Base-by-base conservation (phyloP, 495 filamentous ascomycete genomes). In the Penicillium longicatenatum region DNA sequence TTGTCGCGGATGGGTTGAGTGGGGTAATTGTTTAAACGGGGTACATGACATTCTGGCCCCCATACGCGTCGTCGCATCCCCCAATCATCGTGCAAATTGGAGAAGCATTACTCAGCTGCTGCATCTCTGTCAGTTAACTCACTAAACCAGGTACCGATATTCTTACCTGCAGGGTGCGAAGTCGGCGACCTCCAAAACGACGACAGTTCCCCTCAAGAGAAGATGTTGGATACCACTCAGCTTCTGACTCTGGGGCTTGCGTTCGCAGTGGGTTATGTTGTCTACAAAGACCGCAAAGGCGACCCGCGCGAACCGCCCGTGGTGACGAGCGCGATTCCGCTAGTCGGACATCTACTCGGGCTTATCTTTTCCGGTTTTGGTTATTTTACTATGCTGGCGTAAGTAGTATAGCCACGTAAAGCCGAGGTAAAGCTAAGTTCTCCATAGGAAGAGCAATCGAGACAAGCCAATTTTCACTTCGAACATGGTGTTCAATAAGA, bases 251-350 rank as follows among this genome's bases (percentile, higher is more conserved):
- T 63, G 5, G 57, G 60, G n/a, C 10, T 47, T n/a, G 44, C 55
- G 16, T 41, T 45, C 17, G 53, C 51, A 11, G 30, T 63, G 33
- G 63, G 63, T 30, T 55, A 53, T 26, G 24, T 57, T n/a, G 12
- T 58, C 11, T 57, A 56, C 49, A 53, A 30, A 9, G 22, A 46
- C 1, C 37, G 37, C 37, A 42, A 58, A 17, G 50, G 51, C 39
- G 77, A 82, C 57, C 62, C 74, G 1, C 74, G 72, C 17, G 80
- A 83, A 62, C 80, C 81, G 7, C 77, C 77, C 1, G 51, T 70
- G 1, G 54, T 82, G 6, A 56, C 60, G 16, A 62, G 58, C 11
- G 45, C 33, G 17, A 73, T 83, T 19, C 80, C 81, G 1, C 58
- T 75, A 9, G 46, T 82, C 42, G 79, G 81, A 12, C 80, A 82